Evolutionary conservation across 2,329 filamentous ascomycete genomes (phyloP).

Genomic region (Scopulariopsis brevicaulis): DNA sequence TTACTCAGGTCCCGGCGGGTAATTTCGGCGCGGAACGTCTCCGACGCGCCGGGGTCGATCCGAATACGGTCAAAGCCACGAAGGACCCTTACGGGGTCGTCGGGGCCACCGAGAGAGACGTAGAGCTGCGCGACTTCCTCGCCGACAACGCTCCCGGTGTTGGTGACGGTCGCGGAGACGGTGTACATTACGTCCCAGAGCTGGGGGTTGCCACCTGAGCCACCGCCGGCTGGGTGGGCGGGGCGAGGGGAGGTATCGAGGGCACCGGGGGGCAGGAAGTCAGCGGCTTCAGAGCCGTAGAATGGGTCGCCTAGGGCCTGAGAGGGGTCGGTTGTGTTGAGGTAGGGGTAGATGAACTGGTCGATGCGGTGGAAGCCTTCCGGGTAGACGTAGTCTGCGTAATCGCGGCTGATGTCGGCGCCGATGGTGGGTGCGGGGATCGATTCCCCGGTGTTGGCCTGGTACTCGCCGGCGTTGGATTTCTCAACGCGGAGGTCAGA

Average conservation of each 20-base stretch:
- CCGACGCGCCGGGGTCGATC: conserved; percentile 56
- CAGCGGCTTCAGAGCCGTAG: conserved; percentile 45
- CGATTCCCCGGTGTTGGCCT: conserved; percentile 49
- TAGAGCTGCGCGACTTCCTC: conserved; percentile 73
- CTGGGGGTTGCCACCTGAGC: conserved; percentile 50
- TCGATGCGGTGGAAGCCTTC: conserved; percentile 36
- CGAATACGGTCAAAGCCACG: conserved; percentile 70
- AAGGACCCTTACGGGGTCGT: conserved; percentile 56
- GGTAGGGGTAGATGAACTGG: conserved; percentile 59
- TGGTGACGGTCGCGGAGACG: conserved; percentile 58
- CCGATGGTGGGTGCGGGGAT: conserved; percentile 46
- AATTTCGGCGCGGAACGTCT: conserved; percentile 55
- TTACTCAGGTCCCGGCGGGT: conserved; percentile 76
- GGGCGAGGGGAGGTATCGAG: conserved; percentile 45
- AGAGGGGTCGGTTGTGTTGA: conserved; percentile 52
- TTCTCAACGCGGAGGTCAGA: conserved; percentile 51
- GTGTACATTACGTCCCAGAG: conserved; percentile 62
- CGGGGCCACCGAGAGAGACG: conserved; percentile 65
- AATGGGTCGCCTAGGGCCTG: conserved; percentile 44
- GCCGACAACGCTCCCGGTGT: conserved; percentile 53
- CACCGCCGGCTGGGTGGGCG: conserved; percentile 33
- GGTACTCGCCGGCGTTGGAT: conserved; percentile 36
- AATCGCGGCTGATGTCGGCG: conserved; percentile 50
- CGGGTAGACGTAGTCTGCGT: conserved; percentile 60
- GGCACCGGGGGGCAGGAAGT: conserved; percentile 50